Conservation (phyloP, 306 rosid genomes). For the Astragalus glycyphyllos region DNA sequence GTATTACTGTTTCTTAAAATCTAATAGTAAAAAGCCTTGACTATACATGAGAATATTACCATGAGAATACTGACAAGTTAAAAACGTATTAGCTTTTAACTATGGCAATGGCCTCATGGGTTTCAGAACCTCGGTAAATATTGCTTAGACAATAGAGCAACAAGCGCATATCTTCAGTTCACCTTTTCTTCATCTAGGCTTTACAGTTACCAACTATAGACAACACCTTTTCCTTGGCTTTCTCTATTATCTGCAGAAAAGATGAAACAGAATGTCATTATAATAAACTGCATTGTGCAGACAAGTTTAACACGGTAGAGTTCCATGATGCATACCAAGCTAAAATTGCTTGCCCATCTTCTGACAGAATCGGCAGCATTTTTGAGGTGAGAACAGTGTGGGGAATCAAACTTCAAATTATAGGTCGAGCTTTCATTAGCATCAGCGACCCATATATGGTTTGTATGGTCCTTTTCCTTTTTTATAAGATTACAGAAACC, state of each 20-base stretch:
- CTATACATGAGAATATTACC: too few relatives aligned
- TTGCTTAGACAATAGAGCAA: slow-evolving; percentile 9
- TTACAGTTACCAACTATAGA: slow-evolving; percentile 42
- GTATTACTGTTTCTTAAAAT: too few relatives aligned
- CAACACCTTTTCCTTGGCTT: slow-evolving; percentile 50
- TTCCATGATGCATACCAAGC: slow-evolving; percentile 55
- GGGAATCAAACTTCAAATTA: slow-evolving; percentile 65
- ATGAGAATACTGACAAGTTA: not conserved
- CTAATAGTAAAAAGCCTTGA: too few relatives aligned
- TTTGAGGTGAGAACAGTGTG: slow-evolving; percentile 68
- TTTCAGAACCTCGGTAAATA: slow-evolving; percentile 17
- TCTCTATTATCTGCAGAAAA: slow-evolving; percentile 60
- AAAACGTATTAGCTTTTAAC: slow-evolving; percentile 3
- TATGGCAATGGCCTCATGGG: slow-evolving; percentile 14
- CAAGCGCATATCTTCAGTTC: not conserved
- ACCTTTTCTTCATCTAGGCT: slow-evolving; percentile 32
- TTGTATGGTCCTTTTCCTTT: slow-evolving; percentile 68
- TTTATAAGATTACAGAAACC: slow-evolving; percentile 81
- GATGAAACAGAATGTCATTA: not conserved
- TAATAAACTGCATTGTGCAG: slow-evolving; percentile 31
- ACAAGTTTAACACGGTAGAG: slow-evolving; percentile 27
- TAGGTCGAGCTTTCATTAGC: slow-evolving; percentile 76
- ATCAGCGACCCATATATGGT: slow-evolving; percentile 82
- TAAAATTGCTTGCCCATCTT: slow-evolving; percentile 68
- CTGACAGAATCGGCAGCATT: slow-evolving; percentile 61